Evolutionary conservation across 108 stramenopile genomes (phyloP).

Genomic region (Hondaea fermentalgiana): DNA sequence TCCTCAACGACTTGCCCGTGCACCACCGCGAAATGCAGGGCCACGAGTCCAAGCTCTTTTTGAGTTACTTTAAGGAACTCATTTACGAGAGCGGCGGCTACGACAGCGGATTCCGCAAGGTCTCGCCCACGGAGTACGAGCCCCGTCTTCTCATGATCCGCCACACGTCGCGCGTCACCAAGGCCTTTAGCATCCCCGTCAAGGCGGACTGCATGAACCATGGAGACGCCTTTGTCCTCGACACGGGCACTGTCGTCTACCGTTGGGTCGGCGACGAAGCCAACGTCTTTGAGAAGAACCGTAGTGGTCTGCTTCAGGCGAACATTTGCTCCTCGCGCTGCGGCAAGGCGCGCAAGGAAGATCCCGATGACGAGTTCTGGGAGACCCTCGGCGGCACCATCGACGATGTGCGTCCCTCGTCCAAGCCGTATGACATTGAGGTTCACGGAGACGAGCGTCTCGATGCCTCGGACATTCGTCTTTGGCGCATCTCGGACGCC

Average conservation of each 20-base stretch:
- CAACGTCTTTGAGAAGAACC: slow-evolving; percentile 52
- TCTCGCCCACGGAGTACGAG: slow-evolving; percentile 45
- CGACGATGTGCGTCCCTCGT: slow-evolving; percentile 35
- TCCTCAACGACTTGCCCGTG: slow-evolving; percentile 63
- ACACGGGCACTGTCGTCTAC: slow-evolving; percentile 64
- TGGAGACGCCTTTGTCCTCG: slow-evolving; percentile 75
- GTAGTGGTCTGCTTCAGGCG: slow-evolving; percentile 45
- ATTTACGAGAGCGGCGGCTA: slow-evolving; percentile 73
- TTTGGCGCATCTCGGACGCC: slow-evolving; percentile 24
- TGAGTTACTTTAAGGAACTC: slow-evolving; percentile 45
- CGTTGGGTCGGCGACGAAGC: slow-evolving; percentile 61
- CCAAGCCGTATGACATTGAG: slow-evolving; percentile 25
- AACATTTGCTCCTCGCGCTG: slow-evolving; percentile 42
- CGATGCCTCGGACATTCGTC: slow-evolving; percentile 32
- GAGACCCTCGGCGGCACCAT: slow-evolving; percentile 60
- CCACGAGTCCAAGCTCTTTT: slow-evolving; percentile 60
- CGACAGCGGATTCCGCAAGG: slow-evolving; percentile 69
- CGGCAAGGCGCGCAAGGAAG: slow-evolving; percentile 29
- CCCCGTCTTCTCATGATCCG: slow-evolving; percentile 32
- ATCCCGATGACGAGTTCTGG: slow-evolving; percentile 61
- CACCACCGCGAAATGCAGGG: slow-evolving; percentile 81
- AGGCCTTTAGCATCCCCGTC: slow-evolving; percentile 52
- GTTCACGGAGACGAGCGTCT: slow-evolving; percentile 7
- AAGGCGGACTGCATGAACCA: slow-evolving; percentile 52
- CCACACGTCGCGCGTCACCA: slow-evolving; percentile 49